Evolutionary conservation across 768 basidiomycete genomes (phyloP), one percentile per base, ranked within the genome.

Genomic region (Tubosaeta brunneosetosa): DNA sequence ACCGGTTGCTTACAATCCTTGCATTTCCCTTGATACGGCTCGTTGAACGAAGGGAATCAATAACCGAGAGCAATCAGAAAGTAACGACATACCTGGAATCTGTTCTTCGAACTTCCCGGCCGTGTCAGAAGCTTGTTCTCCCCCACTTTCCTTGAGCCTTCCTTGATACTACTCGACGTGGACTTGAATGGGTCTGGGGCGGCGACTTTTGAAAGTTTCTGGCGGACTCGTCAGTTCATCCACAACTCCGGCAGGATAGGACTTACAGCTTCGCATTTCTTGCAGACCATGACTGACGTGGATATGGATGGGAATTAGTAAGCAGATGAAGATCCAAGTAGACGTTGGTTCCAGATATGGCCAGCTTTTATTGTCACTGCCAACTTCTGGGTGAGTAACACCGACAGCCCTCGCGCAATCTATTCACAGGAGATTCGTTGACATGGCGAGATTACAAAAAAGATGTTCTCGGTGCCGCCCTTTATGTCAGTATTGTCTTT

Each of bases 171-270:
- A 46, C 72, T 71, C 2, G 86, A 84, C 43, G 85, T 85, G 11
- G 88, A 78, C 31, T 77, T 79, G 71, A 91, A 93, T 37, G 91
- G 91, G 73, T 93, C 91, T 44, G 91, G 91, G 3, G 91, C 91
- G 51, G 91, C 91, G 42, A 93, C 79, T 69, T 89, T 92, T 52
- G 89, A 91, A 50, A 91, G 80, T 91, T 93, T 93, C 90, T 93
- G 58, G 33, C 12, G 41, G 27, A 4, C 38, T 4, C 1, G 16
- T 63, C 26, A 62, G 42, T 26, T 38, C 4, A 36, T 19, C 8
- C 2, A 12, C 3, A 17, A 17, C 31, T 55, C 56, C 40, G 53
- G 59, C 53, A 47, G 22, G 50, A 59, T 50, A 43, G 50, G 9
- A 67, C 77, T 38, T 53, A 82, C 89, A 70, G 79, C 75, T 73